Conservation (phyloP, 2,329 filamentous ascomycete genomes). For the Cylindrodendrum hubeiense region DNA sequence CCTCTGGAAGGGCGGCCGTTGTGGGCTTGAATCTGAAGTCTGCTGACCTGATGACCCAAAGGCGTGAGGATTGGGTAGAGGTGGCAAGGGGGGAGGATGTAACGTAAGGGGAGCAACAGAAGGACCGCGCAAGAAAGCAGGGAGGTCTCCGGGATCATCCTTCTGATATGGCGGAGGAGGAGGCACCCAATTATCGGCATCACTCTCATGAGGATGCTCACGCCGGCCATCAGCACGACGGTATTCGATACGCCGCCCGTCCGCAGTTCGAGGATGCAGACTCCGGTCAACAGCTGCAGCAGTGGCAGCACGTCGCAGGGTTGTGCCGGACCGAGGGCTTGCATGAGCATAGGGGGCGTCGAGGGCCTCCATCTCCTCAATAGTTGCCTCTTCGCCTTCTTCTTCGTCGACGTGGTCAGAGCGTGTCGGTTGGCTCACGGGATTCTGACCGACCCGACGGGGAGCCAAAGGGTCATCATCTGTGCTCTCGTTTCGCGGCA, state of each 20-base stretch:
- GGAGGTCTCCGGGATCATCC: conserved; percentile 69
- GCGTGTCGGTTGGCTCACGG: conserved; percentile 29
- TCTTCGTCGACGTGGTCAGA: conserved; percentile 53
- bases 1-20: conserved; percentile 47
- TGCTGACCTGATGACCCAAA: conserved; percentile 6
- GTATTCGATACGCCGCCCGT: conserved; percentile 69
- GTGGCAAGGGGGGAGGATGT: conserved; percentile 40
- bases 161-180: conserved; percentile 85
- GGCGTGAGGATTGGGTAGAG: conserved; percentile 17
- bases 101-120: conserved; percentile 52
- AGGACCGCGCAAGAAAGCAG: conserved; percentile 67
- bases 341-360: conserved; percentile 81
- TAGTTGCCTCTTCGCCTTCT: conserved; percentile 58
- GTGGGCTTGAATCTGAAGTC: conserved; percentile 17
- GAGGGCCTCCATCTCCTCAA: conserved; percentile 71
- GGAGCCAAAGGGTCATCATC: conserved; percentile 67
- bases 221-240: conserved; percentile 76
- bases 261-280: conserved; percentile 69
- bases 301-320: conserved; percentile 78
- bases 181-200: conserved; percentile 90
- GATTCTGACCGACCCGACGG: conserved; percentile 56
- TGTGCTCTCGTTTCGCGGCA: conserved; percentile 48
- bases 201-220: conserved; percentile 86
- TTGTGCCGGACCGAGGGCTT: conserved; percentile 77
- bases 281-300: conserved; percentile 81